Evolutionary conservation across 306 rosid species (phyloP), one percentile per base, ranked within the genome.

Genomic region (Carpinus viminea): DNA sequence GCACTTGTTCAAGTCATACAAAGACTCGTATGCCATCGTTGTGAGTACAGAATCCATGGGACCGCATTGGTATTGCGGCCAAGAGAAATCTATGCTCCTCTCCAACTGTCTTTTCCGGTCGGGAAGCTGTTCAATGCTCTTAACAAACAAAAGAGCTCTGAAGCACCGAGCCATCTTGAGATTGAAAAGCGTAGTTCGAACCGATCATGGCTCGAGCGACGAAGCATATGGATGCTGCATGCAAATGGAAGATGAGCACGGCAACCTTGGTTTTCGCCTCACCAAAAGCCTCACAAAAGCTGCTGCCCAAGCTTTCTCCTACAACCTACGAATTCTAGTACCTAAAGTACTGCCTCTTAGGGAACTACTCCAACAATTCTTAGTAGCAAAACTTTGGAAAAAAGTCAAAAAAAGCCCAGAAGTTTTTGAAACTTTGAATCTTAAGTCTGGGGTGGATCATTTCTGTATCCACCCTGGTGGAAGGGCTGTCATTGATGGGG

Each of bases 11-110:
- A 87, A 90, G 81, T 73, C 86, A 0, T 9, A 89, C 76, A 60
- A 59, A 36, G 83, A 92, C 48, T 45, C 79, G 0, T 8, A 86
- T 7, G 97, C 93, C n/a, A 5, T 92, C 9, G 94, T 92, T 20
- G 94, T 92, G 72, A 94, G 97, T 78, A 89, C 98, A 0, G 97
- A 94, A 36, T 89, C 96, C 38, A 82, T 94, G 3, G 94, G 90
- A 8, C 85, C 97, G 0, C 89, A 92, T 57, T 94, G 98, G 96
- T 94, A 90, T 47, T 78, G 90, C 2, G 97, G 96, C 28, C 90
- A 61, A 47, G 90, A 89, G 75, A 91, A 84, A 66, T 81, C 80
- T 21, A 89, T 94, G 97, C 86, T 92, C 91, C 91, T 92, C 20
- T 88, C 98, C 0, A 92, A 94, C 38, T 94, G 98, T 50, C 87